Base-by-base conservation (phyloP, 129 eudicot genomes). In the Erigeron canadensis region DNA sequence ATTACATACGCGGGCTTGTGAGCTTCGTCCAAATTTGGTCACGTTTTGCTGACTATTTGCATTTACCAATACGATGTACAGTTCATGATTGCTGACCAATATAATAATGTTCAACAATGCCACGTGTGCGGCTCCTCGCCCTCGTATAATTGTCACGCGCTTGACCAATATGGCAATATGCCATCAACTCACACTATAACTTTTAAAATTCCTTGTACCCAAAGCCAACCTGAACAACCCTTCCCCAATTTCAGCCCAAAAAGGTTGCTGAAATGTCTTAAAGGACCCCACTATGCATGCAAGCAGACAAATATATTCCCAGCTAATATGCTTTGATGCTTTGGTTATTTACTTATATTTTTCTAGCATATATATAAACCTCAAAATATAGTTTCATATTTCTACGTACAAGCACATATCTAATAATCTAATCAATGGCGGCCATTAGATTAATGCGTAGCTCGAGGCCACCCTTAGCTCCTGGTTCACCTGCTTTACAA, bases 251-350 rank as follows among this genome's bases (percentile, higher is more conserved):
- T 40, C 83, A 21, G 65, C 70, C 75, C 78, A 69, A 65, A 84
- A 79, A 68, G 42, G 37, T 21, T 3, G 43, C 48, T 75, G 63
- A 69, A 83, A 67, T 45, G 63, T 43, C 63, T 0, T 54, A 72
- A 46, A 60, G 72, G 67, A 55, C 76, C 83, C 77, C 68, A 62
- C 77, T 48, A 34, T 77, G 6, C 58, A 61, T 51, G 77, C 77
- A 83, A 77, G 43, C 16, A 42, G 39, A 71, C 45, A 46, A 69
- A 28, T 23, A 72, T 68, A 42, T 60, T 39, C 60, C 64, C 40
- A 57, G 9, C 82, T 77, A 67, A 70, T 80, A 82, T 87, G 53
- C 87, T 80, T 37, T 54, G 76, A 82, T 75, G 43, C 87, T 78
- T 85, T 63, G 0, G 9, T 10, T 41, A 5, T 7, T 10, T 13